These are phyloP conservation scores for Globisporangium nunn DNA, from an alignment of 352 stramenopile species.

Conservation along the genomic window DNA sequence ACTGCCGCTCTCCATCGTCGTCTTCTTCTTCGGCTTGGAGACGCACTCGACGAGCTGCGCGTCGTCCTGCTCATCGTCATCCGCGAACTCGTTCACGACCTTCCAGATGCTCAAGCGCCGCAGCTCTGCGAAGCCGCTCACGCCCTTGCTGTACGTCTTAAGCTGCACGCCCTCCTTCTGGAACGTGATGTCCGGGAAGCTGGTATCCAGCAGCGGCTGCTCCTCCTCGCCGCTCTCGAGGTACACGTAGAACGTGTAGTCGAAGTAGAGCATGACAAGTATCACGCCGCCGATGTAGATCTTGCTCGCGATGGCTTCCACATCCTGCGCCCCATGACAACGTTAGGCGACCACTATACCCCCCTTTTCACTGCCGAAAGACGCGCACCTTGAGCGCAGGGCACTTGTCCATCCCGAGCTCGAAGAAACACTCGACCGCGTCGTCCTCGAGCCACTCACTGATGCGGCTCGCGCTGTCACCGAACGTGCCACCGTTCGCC, in stretches of 20 bases:
- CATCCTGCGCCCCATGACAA: constrained; percentile 37
- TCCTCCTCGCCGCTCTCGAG: constrained; percentile 86
- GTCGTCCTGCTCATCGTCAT: constrained; percentile 33
- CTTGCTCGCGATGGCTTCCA: constrained; percentile 93
- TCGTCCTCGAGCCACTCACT: constrained; percentile 89
- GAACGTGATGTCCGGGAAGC: constrained; percentile 91
- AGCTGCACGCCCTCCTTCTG: constrained; percentile 80
- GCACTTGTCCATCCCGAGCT: constrained; percentile 77
- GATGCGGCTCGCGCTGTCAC: constrained; percentile 41
- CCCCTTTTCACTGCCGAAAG: too few relatives aligned
- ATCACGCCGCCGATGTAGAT: constrained; percentile 89
- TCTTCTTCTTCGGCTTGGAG: constrained; percentile 11
- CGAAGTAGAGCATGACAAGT: constrained; percentile 90
- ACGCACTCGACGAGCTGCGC: constrained; percentile 20
- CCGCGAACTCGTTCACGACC: constrained; percentile 57
- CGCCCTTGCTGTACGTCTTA: constrained; percentile 75
- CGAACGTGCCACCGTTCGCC: constrained; percentile 22
- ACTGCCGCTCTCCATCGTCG: constrained; percentile 4
- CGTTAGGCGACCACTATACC: background rate
- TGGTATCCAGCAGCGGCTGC: constrained; percentile 89
- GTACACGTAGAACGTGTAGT: constrained; percentile 90
- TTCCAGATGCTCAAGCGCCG: constrained; percentile 77
- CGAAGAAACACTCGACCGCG: constrained; percentile 89
- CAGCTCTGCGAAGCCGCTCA: constrained; percentile 54
- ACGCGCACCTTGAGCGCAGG: constrained; percentile 42